Percentiles rank a stretch among this genome's conserved stretches.
Conservation (phyloP, 164 flowering plant genomes). For the Kalanchoe fedtschenkoi region DNA sequence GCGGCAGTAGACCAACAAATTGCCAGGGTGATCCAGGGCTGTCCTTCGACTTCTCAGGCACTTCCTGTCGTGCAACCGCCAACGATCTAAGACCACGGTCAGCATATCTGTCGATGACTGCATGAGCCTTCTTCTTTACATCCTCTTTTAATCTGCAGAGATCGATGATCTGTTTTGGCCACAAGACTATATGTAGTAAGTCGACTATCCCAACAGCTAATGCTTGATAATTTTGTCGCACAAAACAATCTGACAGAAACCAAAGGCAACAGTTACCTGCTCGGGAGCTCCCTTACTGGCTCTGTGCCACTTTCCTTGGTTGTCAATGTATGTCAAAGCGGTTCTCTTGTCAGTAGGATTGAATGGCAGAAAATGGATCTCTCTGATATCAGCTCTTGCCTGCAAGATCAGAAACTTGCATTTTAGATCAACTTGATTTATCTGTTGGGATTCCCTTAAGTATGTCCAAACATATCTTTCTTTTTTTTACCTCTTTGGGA, state of each 20-base stretch:
- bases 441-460: not conserved
- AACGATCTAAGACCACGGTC: slow-evolving; percentile 68
- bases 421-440: not conserved
- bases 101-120: slow-evolving; percentile 55
- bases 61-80: slow-evolving; percentile 45
- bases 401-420: slow-evolving; percentile 10
- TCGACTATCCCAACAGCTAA: not conserved
- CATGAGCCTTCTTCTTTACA: slow-evolving; percentile 39
- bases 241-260: not conserved
- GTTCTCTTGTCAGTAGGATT: slow-evolving; percentile 79
- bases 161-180: slow-evolving; percentile 30
- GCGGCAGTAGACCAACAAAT: slow-evolving; percentile 8
- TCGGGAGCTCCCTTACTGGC: slow-evolving; percentile 79
- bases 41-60: slow-evolving; percentile 7
- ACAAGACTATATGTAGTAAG: not conserved
- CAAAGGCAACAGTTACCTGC: slow-evolving; percentile 26
- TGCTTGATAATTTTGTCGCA: not conserved
- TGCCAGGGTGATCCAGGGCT: slow-evolving; percentile 8
- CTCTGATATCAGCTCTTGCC: slow-evolving; percentile 62
- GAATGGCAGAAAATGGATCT: slow-evolving; percentile 70
- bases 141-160: slow-evolving; percentile 51
- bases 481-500: slow-evolving; percentile 51
- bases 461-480: not conserved
- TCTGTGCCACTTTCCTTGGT: slow-evolving; percentile 53
- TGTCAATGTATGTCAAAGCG: slow-evolving; percentile 63